Evolutionary conservation across 1,284 basidiomycete genomes (phyloP).

Genomic region (Lentinula novae-zelandiae): DNA sequence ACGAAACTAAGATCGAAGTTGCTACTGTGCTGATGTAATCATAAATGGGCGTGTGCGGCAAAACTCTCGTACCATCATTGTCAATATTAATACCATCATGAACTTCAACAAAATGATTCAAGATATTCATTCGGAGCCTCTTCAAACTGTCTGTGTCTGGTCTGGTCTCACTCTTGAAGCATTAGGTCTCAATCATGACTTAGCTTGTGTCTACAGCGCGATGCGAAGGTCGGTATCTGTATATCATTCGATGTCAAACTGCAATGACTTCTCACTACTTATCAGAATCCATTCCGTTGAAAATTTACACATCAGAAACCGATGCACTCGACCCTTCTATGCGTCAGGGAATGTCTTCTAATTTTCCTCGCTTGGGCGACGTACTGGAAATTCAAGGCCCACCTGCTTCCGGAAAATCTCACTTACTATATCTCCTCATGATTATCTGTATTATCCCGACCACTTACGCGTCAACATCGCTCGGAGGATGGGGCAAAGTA

Average conservation of each 20-base stretch:
- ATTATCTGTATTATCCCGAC: constrained; percentile 57
- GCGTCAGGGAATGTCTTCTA: constrained; percentile 12
- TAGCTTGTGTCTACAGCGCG: constrained; percentile 26
- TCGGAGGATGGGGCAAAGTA: constrained; percentile 59
- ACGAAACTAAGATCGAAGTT: too few relatives aligned
- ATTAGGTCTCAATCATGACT: constrained; percentile 20
- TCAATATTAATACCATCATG: constrained; percentile 16
- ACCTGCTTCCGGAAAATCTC: constrained; percentile 70
- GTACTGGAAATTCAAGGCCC: constrained; percentile 75
- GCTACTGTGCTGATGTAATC: not conserved
- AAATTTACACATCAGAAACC: not conserved
- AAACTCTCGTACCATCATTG: not conserved
- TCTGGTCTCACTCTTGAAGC: not conserved
- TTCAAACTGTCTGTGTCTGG: constrained; percentile 25
- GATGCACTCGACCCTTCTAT: not conserved
- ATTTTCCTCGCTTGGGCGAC: constrained; percentile 47
- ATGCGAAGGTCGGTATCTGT: not conserved
- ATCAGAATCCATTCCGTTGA: not conserved
- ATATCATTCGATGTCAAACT: not conserved
- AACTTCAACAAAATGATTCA: constrained; percentile 23
- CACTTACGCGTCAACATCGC: constrained; percentile 22
- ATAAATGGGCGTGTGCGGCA: too few relatives aligned
- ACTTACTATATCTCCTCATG: constrained; percentile 63
- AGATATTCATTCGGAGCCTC: constrained; percentile 40
- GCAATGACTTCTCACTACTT: not conserved